phyloP scores from a whole-genome alignment of 139 green algal genomes.

The Closterium sp. region DNA sequence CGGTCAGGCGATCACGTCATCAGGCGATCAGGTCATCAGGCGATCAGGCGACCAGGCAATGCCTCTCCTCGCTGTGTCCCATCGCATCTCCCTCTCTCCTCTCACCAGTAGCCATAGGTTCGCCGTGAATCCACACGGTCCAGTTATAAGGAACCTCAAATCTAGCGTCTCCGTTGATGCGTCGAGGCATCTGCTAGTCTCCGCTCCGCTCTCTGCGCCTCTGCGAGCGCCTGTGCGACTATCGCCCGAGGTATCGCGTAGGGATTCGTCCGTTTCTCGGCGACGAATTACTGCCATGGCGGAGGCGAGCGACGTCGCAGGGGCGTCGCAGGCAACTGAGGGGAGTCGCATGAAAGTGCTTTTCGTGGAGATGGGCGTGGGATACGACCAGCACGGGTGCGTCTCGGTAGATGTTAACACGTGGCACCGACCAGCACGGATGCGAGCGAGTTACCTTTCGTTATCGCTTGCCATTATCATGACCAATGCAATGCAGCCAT shows the following conservation, averaged over 20 bases:
- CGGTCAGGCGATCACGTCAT: too few relatives aligned
- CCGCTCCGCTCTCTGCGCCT: too few relatives aligned
- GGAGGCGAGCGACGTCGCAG: neutral
- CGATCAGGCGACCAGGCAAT: neutral
- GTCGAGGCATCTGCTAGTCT: neutral
- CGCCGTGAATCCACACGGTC: neutral
- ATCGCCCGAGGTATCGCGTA: neutral
- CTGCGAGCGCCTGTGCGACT: neutral
- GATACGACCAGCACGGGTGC: constrained; percentile 40
- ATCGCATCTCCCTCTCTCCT: neutral
- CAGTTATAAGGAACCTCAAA: too few relatives aligned
- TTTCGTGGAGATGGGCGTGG: constrained; percentile 38
- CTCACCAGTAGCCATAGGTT: neutral
- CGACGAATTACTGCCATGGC: neutral
- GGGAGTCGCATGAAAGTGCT: constrained; percentile 11
- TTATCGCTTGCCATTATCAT: neutral
- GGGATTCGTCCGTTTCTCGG: neutral
- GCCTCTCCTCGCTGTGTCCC: neutral
- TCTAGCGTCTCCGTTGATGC: neutral
- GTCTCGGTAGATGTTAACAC: too few relatives aligned
- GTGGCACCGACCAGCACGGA: too few relatives aligned
- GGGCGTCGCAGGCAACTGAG: neutral
- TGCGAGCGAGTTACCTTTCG: too few relatives aligned
- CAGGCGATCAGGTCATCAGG: neutral
- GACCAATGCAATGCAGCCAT: neutral